Evolutionary conservation across 306 rosid genomes (phyloP).

Genomic region (Boehmeria nivea): DNA sequence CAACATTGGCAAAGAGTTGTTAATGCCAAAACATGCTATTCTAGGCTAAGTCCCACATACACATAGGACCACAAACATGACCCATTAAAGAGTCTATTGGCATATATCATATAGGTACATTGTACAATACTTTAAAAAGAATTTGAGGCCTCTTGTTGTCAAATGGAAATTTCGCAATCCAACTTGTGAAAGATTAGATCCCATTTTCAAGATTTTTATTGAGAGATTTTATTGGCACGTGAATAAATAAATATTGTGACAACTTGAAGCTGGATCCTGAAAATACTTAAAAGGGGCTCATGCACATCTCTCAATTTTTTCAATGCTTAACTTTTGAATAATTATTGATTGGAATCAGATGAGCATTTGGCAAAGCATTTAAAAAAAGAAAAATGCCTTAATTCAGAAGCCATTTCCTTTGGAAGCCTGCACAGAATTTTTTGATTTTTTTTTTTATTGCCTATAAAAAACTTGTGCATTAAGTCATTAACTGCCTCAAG

Average conservation of each 20-base stretch:
- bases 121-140: too few relatives aligned
- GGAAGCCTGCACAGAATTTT: too few relatives aligned
- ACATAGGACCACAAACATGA: not conserved
- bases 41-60: not conserved
- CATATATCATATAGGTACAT: too few relatives aligned
- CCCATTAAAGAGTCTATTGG: too few relatives aligned
- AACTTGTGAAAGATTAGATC: slow-evolving; percentile 1
- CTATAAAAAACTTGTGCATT: too few relatives aligned
- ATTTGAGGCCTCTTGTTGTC: too few relatives aligned
- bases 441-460: too few relatives aligned
- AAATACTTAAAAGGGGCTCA: too few relatives aligned
- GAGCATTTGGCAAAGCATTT: not conserved
- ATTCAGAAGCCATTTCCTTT: not conserved
- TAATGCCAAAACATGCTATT: not conserved
- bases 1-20: not conserved
- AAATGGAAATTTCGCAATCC: too few relatives aligned
- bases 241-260: not conserved
- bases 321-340: not conserved
- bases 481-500: too few relatives aligned
- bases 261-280: not conserved
- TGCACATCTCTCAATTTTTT: too few relatives aligned
- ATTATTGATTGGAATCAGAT: not conserved
- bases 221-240: not conserved
- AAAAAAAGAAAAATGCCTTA: not conserved
- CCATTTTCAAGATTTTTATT: not conserved